phyloP scores from a whole-genome alignment of 371 early-diverging fungal species.

The Mortierella sp. region DNA sequence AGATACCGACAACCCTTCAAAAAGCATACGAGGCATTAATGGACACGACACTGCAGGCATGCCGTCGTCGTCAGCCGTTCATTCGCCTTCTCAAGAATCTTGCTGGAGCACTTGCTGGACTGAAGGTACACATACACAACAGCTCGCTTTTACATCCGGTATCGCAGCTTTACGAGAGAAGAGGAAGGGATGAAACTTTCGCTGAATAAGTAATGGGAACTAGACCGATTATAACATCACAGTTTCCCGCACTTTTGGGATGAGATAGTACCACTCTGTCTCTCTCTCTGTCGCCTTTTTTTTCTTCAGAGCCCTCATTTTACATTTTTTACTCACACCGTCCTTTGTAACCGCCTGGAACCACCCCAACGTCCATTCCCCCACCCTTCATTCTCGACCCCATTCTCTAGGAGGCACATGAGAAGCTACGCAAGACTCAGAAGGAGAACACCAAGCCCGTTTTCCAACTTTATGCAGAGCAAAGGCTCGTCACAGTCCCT shows the following conservation, averaged over 20 bases:
- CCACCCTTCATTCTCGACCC: neutral
- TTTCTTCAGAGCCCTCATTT: neutral
- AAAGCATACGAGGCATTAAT: constrained; percentile 41
- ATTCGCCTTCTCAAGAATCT: constrained; percentile 27
- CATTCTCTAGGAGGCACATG: constrained; percentile 38
- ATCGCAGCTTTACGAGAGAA: neutral
- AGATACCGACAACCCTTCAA: constrained; percentile 51
- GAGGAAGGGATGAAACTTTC: neutral
- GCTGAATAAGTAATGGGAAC: neutral
- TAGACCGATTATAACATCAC: neutral
- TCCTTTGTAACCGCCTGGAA: neutral
- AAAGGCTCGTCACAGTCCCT: constrained; percentile 51
- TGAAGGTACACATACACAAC: constrained; percentile 31
- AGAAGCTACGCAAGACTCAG: constrained; percentile 44
- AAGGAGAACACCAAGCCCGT: constrained; percentile 51
- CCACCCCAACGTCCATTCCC: neutral
- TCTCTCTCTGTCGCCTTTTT: neutral
- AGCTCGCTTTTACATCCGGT: neutral
- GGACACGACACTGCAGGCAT: constrained; percentile 33
- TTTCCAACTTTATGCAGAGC: constrained; percentile 52
- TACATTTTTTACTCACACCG: neutral
- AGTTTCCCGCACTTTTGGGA: constrained; percentile 8
- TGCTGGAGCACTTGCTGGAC: constrained; percentile 24
- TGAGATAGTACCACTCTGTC: neutral
- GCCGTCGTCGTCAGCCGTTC: constrained; percentile 29